Evolutionary conservation across 2,329 filamentous ascomycete species (phyloP).

Genomic region (Apiospora marii): DNA sequence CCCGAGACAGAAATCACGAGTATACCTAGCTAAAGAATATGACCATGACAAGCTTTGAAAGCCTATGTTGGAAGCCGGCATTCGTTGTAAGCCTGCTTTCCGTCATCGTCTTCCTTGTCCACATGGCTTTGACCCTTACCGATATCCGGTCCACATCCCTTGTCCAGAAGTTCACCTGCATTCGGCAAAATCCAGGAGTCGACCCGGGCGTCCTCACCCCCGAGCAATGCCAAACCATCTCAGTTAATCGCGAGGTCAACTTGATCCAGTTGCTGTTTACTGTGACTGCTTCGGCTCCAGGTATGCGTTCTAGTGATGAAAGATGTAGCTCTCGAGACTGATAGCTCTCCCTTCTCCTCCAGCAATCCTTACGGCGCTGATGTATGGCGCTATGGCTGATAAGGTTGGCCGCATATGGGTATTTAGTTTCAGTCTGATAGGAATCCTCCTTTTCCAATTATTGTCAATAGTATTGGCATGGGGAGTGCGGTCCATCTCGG

Average conservation of each 20-base stretch:
- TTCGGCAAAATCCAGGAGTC: not conserved
- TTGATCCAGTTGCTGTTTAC: constrained; percentile 11
- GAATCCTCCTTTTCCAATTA: constrained; percentile 11
- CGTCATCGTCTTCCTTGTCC: constrained; percentile 22
- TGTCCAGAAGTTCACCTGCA: not conserved
- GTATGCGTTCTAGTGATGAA: not conserved
- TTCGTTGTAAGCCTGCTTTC: not conserved
- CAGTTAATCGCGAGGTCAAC: constrained; percentile 21
- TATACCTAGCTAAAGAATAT: not conserved
- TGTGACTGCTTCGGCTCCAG: constrained; percentile 8
- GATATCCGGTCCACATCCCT: constrained; percentile 22
- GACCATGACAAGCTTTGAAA: not conserved
- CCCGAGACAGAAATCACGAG: not conserved
- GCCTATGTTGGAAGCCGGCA: not conserved
- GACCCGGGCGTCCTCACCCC: constrained; percentile 8
- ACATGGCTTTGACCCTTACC: constrained; percentile 25
- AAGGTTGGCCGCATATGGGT: constrained; percentile 18
- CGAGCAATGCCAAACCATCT: constrained; percentile 1
- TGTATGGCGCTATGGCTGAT: constrained; percentile 23
- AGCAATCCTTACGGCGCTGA: constrained; percentile 22
- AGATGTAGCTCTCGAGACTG: not conserved
- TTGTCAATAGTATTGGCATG: not conserved
- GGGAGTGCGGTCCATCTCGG: not conserved
- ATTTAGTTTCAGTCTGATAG: constrained; percentile 13
- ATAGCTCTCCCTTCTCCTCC: not conserved